Evolutionary conservation across 768 basidiomycete species (phyloP), one percentile per base, ranked within the genome.

Genomic region (Kwoniella sp.): DNA sequence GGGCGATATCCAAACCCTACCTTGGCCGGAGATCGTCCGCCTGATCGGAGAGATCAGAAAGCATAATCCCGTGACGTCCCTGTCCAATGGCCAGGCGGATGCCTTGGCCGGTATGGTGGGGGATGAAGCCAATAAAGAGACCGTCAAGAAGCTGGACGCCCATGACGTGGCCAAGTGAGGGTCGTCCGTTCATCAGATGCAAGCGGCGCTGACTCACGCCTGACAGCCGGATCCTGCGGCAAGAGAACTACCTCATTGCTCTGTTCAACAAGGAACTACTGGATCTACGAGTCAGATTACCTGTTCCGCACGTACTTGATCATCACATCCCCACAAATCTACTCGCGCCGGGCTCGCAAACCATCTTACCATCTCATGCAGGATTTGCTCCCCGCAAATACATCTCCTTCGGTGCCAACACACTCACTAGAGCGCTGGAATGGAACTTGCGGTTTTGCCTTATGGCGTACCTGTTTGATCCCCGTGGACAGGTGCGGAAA

Each of bases 221-320:
- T n/a, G n/a, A 22, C 43, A 75, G 73, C 71, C 86, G 95, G 45
- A 96, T 99, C 65, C 82, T 99, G 83, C 82, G 95, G 27, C 89
- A 96, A 72, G 95, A 98, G 70, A 99, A 99, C 75, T 99, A 98
- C 70, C 80, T 99, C 44, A 95, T 98, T 53, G 91, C 95, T 0
- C 75, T 99, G 17, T 95, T 99, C 75, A 99, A 98, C 77, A 98
- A 96, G 72, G 90, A 95, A 58, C 75, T 98, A 4, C 79, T 99
- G 45, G 88, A 99, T 75, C 79, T 98, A 19, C 83, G 84, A 8
- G 81, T 90, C 1, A 89, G 95, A 2, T 67, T 91, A 23, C 92
- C 90, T 1, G 20, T 65, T 0, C 51, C 69, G 0, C 57, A 56
- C 11, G 46, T 40, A 3, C 26, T 65, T 4, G 59, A 48, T 7